Evolutionary conservation across 768 basidiomycete species (phyloP).

Genomic region (Mrakia frigida): DNA sequence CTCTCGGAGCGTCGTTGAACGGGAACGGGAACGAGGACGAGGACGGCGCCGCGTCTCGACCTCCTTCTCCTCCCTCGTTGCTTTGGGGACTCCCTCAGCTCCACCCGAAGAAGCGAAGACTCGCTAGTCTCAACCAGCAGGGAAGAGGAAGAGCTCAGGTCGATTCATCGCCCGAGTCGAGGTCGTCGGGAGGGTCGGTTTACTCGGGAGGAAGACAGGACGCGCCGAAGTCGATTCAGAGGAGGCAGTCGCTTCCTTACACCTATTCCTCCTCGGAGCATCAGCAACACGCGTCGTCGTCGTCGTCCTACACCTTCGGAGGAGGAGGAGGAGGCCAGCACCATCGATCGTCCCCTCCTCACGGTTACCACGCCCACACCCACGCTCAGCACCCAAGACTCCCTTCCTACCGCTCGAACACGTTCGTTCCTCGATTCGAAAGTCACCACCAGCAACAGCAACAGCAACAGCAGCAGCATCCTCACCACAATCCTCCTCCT

Average conservation of each 20-base stretch:
- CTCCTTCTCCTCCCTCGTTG: not conserved
- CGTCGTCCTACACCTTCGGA: not conserved
- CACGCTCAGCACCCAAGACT: slow-evolving; percentile 3
- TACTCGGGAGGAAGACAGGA: slow-evolving; percentile 6
- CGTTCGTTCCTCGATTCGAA: not conserved
- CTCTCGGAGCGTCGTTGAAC: not conserved
- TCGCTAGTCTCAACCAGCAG: not conserved
- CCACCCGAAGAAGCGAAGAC: not conserved
- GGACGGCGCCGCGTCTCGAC: not conserved
- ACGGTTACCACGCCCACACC: not conserved
- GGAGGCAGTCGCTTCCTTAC: not conserved
- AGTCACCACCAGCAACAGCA: not conserved
- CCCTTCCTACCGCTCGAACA: not conserved
- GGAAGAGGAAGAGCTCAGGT: not conserved
- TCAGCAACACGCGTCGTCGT: too few species aligned
- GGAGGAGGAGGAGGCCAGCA: too few species aligned
- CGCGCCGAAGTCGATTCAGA: not conserved
- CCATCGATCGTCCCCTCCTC: not conserved
- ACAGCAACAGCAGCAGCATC: not conserved
- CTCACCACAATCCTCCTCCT: not conserved
- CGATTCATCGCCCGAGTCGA: not conserved
- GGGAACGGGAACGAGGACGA: not conserved
- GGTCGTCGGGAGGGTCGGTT: not conserved
- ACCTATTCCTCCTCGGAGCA: not conserved
- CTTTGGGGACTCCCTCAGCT: slow-evolving; percentile 8